Base-by-base conservation (phyloP, 116 monocot genomes). In the Cymodocea nodosa region DNA sequence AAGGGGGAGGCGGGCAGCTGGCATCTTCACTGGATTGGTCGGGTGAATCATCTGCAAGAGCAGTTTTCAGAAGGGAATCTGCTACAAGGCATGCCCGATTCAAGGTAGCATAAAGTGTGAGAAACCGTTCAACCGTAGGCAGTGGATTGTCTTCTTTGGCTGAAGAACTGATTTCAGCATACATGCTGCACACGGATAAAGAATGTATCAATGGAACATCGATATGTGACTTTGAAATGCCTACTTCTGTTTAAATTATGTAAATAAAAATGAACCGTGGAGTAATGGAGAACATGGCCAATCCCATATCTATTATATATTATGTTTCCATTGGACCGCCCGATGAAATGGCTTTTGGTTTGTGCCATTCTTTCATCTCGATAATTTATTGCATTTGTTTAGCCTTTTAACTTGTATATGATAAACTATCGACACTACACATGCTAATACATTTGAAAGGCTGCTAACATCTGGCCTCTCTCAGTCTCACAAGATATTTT, bases 61-160 rank as follows among this genome's bases (percentile, higher is more conserved):
- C 18, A 37, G 74, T 61, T 63, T 78, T 81, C 30, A 79, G 63
- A 44, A 86, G 77, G 24, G 85, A 83, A 30, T 84, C 82, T 10
- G 85, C 82, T 5, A 87, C 70, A 35, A 83, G 74, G 53, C 66
- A 61, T 16, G 86, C 78, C 7, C 63, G 66, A 57, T 66, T 70
- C 35, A 97, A 70, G 24, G 68, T 37, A 1, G 67, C 48, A 34
- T 88, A 58, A 58, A 91, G 67, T 44, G 72, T 20, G 20, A 91
- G 83, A 71, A 97, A 91, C 50, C 84, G 87, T 60, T 91, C 86
- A 15, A 85, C 87, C 1, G 81, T 71, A 0, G 77, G 78, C 17
- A 78, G 83, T 0, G 95, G 87, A 37, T 63, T 70, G 19, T 83
- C 85, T 56, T 84, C 87, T 62, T 72, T 72, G 50, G 87, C 81